A percentile compares a stretch with the other conserved stretches of the same genome.
These are phyloP conservation scores for Leptomonas seymouri DNA, from an alignment of 208 protist species.

Conservation along the genomic window DNA sequence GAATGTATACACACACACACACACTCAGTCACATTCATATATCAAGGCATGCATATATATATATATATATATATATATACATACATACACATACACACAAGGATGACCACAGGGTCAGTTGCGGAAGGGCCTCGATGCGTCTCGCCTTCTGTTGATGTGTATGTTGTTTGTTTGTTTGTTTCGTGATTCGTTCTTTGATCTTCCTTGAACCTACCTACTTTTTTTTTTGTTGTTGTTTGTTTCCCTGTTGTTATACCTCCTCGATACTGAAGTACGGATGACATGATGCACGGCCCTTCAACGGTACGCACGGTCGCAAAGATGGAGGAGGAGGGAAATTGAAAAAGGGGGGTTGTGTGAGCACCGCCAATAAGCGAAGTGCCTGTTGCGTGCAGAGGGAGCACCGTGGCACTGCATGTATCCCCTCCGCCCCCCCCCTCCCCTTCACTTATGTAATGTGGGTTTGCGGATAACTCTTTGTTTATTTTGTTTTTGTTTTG, in stretches of 20 bases:
- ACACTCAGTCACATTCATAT: no score
- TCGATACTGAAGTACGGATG: no score
- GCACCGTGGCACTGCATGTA: no score
- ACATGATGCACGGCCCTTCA: no score
- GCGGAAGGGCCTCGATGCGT: neutral
- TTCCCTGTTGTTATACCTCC: neutral
- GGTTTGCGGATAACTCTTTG: no score
- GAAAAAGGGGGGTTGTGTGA: no score
- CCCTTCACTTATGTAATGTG: neutral
- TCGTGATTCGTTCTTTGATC: neutral
- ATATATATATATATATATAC: slow-evolving; percentile 14
- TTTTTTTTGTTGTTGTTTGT: neutral
- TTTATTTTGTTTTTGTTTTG: neutral
- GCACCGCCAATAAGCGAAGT: no score
- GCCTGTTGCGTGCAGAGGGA: no score
- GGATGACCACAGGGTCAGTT: no score
- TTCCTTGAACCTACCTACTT: neutral
- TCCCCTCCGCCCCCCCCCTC: neutral
- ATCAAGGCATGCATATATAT: neutral
- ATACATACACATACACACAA: slow-evolving; percentile 1
- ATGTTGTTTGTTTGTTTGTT: slow-evolving; percentile 4
- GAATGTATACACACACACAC: no score
- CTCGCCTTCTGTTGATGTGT: neutral
- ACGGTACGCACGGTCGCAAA: no score
- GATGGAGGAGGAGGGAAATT: no score